A percentile compares a stretch with the other conserved stretches of the same genome.
Conservation (phyloP, 1,284 basidiomycete species). For the Xanthoconium separans region DNA sequence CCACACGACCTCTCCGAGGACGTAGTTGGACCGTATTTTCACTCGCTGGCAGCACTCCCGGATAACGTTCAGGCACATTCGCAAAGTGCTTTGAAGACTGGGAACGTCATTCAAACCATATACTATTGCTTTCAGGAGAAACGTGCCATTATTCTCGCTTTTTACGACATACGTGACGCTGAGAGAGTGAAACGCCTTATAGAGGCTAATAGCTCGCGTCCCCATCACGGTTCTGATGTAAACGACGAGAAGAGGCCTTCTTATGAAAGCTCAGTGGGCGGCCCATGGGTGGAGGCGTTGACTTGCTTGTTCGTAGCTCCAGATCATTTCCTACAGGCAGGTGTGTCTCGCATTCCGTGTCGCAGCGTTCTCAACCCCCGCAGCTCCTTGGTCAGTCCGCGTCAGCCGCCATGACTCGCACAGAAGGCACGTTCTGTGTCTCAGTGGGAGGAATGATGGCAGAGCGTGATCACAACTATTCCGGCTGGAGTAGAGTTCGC, state of each 20-base stretch:
- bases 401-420: constrained; percentile 37
- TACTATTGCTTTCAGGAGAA: constrained; percentile 48
- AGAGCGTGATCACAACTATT: constrained; percentile 20
- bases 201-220: constrained; percentile 28
- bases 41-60: constrained; percentile 21
- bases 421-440: constrained; percentile 43
- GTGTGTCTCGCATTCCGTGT: constrained; percentile 1
- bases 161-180: constrained; percentile 60
- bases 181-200: constrained; percentile 45
- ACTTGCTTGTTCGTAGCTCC: constrained; percentile 34
- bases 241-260: constrained; percentile 24
- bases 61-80: constrained; percentile 12
- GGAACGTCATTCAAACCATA: constrained; percentile 47
- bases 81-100: constrained; percentile 10
- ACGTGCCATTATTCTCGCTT: constrained; percentile 57
- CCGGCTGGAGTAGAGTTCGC: constrained; percentile 20
- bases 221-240: constrained; percentile 18
- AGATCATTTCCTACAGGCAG: constrained; percentile 30
- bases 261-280: constrained; percentile 17
- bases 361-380: constrained; percentile 2
- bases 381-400: constrained; percentile 43
- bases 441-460: constrained; percentile 30
- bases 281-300: constrained; percentile 24
- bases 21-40: constrained; percentile 34
- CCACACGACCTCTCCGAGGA: constrained; percentile 35